These are phyloP conservation scores for Apiospora kogelbergensis DNA, from an alignment of 2,329 filamentous ascomycete species.

Conservation along the genomic window DNA sequence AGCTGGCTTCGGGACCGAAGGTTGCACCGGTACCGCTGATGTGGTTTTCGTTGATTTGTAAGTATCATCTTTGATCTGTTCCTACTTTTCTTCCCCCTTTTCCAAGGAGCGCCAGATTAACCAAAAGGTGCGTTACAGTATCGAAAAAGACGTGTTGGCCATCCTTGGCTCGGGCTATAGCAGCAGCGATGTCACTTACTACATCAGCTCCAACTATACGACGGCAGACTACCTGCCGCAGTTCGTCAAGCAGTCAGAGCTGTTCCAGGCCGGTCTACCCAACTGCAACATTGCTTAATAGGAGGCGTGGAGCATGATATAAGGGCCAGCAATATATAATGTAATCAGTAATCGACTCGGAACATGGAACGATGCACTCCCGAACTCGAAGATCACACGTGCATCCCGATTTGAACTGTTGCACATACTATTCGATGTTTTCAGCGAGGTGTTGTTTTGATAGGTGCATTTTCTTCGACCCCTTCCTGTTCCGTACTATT, in stretches of 20 bases:
- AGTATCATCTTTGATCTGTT: slow-evolving; percentile 19
- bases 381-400: background rate
- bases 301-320: background rate
- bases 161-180: slow-evolving; percentile 38
- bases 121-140: slow-evolving; percentile 24
- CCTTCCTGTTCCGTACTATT: background rate
- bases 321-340: background rate
- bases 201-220: slow-evolving; percentile 39
- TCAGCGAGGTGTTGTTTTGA: background rate
- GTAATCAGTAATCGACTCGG: background rate
- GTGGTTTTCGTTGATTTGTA: slow-evolving; percentile 55
- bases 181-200: slow-evolving; percentile 35
- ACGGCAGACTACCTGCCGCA: slow-evolving; percentile 40
- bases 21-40: slow-evolving; percentile 47
- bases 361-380: no score
- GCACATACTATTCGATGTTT: background rate
- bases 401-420: background rate
- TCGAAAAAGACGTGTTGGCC: slow-evolving; percentile 36
- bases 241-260: slow-evolving; percentile 34
- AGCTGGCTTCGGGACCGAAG: slow-evolving; percentile 57
- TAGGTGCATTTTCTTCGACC: background rate
- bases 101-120: background rate
- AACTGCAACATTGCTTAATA: slow-evolving; percentile 31
- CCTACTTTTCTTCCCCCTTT: no score
- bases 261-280: slow-evolving; percentile 35